A percentile compares a stretch with the other conserved stretches of the same genome.
These are phyloP conservation scores for Chaetomiaceae sp. DNA, from an alignment of 2,329 filamentous ascomycete species.

Conservation along the genomic window DNA sequence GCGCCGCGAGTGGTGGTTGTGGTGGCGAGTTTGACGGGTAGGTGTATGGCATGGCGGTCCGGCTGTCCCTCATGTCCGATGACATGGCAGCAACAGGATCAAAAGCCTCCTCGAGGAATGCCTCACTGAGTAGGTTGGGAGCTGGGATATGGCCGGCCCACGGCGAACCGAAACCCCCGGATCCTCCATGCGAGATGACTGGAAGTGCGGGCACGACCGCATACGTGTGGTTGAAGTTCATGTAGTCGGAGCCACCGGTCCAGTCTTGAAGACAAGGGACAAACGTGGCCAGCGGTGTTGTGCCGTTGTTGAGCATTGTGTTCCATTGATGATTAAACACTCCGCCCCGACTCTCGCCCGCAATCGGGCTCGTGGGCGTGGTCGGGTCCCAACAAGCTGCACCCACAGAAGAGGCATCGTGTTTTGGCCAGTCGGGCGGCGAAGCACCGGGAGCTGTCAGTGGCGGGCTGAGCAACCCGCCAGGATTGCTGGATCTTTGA, in stretches of 20 bases:
- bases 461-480: constrained; percentile 6
- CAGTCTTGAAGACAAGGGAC: background rate
- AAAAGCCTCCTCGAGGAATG: too few species aligned
- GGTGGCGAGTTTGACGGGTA: too few species aligned
- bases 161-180: background rate
- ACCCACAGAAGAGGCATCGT: background rate
- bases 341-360: background rate
- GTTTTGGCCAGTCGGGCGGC: background rate
- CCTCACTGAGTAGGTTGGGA: background rate
- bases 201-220: background rate
- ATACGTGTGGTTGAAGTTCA: background rate
- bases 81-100: too few species aligned
- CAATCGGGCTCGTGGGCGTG: constrained; percentile 5
- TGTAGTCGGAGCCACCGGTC: background rate
- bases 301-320: background rate
- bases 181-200: background rate
- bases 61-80: too few species aligned
- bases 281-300: background rate
- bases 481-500: background rate
- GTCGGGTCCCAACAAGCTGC: background rate
- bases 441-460: constrained; percentile 4
- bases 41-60: too few species aligned
- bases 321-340: background rate
- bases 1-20: too few species aligned
- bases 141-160: background rate